Base-by-base conservation (phyloP, 805 yeast genomes). In the Lipomyces yamadae region DNA sequence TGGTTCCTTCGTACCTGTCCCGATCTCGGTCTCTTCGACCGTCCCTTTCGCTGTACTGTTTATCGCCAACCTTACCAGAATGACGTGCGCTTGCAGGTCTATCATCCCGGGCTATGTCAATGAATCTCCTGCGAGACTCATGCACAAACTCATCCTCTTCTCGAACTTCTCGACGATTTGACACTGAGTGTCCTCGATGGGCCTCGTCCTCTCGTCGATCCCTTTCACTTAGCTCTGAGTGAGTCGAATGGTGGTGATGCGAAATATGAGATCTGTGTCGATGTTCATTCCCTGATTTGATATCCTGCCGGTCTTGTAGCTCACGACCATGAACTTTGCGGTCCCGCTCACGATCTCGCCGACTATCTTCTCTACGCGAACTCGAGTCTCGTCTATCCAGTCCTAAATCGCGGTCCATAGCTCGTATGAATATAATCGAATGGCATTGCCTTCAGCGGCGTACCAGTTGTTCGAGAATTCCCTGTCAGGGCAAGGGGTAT, bases 101-200 rank as follows among this genome's bases (percentile, higher is more conserved):
- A 55, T 18, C 52, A 7, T 15, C 24, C 5, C 45, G 37, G 2
- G 56, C 5, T 35, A 45, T 29, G 39, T 50, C 45, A 48, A 29
- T 34, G 8, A 48, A n/a, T 45, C 32, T 32, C 48, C 55, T 50
- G 24, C 50, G 42, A 15, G 32, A 34, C n/a, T 30, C 24, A 61
- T 61, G 64, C 8, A 57, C 24, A 56, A 56, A 24, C 56, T 35
- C 50, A 18, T 56, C 39, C 34, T 42, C 37, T 33, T 42, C 45
- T 50, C 57, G 13, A 55, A 48, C 33, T 45, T 59, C 57, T 24
- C 30, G 52, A 24, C 30, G 48, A 42, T 24, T 18, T 24, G 35
- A 33, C 33, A 35, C 29, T 33, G 45, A 8, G 8, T 5, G 24
- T 2, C 59, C 53, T 56, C 52, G 30, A 24, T 56, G 6, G 11